phyloP scores from a whole-genome alignment of 768 basidiomycete genomes.

The Panaeolus cyanescens region DNA sequence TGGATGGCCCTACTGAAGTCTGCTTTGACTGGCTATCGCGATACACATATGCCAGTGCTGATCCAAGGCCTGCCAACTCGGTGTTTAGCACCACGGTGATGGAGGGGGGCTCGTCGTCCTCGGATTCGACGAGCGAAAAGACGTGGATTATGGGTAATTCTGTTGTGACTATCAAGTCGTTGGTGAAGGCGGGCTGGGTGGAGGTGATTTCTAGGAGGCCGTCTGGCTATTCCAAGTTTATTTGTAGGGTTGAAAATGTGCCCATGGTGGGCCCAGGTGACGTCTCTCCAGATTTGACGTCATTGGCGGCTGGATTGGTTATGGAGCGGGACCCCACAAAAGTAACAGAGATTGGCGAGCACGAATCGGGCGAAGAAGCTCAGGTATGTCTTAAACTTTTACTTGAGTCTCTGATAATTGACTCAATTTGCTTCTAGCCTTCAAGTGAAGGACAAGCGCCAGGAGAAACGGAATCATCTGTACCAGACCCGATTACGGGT shows the following conservation, averaged over 20 bases:
- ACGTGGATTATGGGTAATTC: constrained; percentile 88
- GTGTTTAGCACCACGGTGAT: constrained; percentile 80
- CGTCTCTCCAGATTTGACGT: constrained; percentile 76
- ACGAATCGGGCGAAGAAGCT: constrained; percentile 21
- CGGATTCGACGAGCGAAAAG: constrained; percentile 51
- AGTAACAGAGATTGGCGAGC: constrained; percentile 26
- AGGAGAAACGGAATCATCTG: constrained; percentile 29
- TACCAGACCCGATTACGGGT: constrained; percentile 76
- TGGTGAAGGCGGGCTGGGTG: constrained; percentile 82
- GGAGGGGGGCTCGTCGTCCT: constrained; percentile 42
- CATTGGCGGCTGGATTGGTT: constrained; percentile 71
- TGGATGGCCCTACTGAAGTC: constrained; percentile 93
- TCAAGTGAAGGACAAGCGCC: constrained; percentile 9
- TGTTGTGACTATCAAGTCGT: constrained; percentile 77
- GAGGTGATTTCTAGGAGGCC: constrained; percentile 84
- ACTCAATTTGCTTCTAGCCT: constrained; percentile 22
- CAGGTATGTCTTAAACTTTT: constrained; percentile 15
- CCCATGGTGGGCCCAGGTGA: constrained; percentile 85
- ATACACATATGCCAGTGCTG: constrained; percentile 92
- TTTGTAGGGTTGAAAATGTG: constrained; percentile 87
- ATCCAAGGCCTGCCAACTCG: constrained; percentile 84
- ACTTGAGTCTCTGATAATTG: background rate
- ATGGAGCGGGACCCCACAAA: constrained; percentile 58
- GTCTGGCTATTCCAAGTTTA: constrained; percentile 84
- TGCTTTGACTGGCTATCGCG: constrained; percentile 98